Evolutionary conservation across 1,284 basidiomycete species (phyloP).

Genomic region (Takashimella tepidaria): DNA sequence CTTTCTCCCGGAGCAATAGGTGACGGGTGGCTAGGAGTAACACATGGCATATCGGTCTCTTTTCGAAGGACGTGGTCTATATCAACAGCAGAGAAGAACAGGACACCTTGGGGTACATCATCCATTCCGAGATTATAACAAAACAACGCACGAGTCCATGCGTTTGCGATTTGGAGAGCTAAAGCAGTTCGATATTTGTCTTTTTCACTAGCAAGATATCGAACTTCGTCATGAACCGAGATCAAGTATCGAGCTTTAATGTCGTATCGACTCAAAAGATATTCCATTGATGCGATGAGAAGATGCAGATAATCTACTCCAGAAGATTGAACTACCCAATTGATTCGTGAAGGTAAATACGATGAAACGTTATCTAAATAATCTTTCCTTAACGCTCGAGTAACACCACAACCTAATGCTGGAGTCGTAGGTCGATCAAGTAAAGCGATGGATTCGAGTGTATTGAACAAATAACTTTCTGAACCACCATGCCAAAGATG

Average conservation of each 20-base stretch:
- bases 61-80: conserved; percentile 88
- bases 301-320: conserved; percentile 98
- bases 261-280: conserved; percentile 72
- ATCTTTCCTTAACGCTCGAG: conserved; percentile 81
- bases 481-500: conserved; percentile 93
- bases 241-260: conserved; percentile 92
- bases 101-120: conserved; percentile 86
- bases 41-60: conserved; percentile 92
- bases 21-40: conserved; percentile 84
- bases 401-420: conserved; percentile 89
- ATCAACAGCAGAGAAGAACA: conserved; percentile 97
- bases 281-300: conserved; percentile 90
- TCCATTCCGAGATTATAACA: conserved; percentile 92
- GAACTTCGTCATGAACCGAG: conserved; percentile 94
- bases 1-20: conserved; percentile 82
- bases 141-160: conserved; percentile 92
- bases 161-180: conserved; percentile 92
- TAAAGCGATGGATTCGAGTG: conserved; percentile 89
- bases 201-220: conserved; percentile 83
- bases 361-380: conserved; percentile 64
- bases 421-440: conserved; percentile 83
- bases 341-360: conserved; percentile 94
- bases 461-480: conserved; percentile 99
- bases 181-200: conserved; percentile 84
- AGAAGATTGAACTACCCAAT: conserved; percentile 99